Evolutionary conservation across 768 basidiomycete species (phyloP).

Genomic region (Leccinum aurantiacum): DNA sequence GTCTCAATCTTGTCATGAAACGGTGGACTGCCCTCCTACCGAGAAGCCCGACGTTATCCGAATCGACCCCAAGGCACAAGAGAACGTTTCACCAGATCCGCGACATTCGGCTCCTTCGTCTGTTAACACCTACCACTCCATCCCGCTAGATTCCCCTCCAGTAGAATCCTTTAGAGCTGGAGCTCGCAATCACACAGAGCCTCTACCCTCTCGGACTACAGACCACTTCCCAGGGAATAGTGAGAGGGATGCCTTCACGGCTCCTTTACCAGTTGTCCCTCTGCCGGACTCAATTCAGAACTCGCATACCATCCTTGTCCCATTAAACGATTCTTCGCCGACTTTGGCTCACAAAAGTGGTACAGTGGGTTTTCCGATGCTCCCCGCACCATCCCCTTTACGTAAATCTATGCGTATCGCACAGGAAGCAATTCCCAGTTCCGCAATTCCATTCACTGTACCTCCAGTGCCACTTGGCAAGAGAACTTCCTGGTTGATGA

Average conservation of each 20-base stretch:
- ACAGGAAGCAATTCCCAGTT: constrained; percentile 43
- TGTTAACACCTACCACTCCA: constrained; percentile 37
- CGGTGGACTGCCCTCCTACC: not conserved
- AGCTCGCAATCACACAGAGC: constrained; percentile 18
- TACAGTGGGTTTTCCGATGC: constrained; percentile 52
- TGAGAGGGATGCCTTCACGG: constrained; percentile 25
- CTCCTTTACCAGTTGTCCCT: constrained; percentile 21
- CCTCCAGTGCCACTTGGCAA: constrained; percentile 48
- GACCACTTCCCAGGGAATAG: constrained; percentile 4
- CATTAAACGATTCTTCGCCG: constrained; percentile 36
- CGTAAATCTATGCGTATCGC: constrained; percentile 62
- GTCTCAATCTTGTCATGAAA: not conserved
- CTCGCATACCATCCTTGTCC: constrained; percentile 31
- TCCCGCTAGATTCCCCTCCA: constrained; percentile 39
- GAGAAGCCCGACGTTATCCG: not conserved
- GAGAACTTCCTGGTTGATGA: constrained; percentile 79
- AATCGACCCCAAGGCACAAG: constrained; percentile 7
- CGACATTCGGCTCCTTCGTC: constrained; percentile 29
- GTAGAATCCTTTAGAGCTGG: constrained; percentile 1
- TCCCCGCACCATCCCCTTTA: constrained; percentile 67
- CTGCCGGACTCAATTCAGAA: constrained; percentile 8
- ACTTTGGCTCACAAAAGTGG: constrained; percentile 39
- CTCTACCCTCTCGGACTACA: constrained; percentile 14
- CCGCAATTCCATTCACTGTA: constrained; percentile 38
- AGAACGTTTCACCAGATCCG: constrained; percentile 18